Evolutionary conservation across 441 rosid genomes (phyloP).

Genomic region (Pelargonium cotyledonis): DNA sequence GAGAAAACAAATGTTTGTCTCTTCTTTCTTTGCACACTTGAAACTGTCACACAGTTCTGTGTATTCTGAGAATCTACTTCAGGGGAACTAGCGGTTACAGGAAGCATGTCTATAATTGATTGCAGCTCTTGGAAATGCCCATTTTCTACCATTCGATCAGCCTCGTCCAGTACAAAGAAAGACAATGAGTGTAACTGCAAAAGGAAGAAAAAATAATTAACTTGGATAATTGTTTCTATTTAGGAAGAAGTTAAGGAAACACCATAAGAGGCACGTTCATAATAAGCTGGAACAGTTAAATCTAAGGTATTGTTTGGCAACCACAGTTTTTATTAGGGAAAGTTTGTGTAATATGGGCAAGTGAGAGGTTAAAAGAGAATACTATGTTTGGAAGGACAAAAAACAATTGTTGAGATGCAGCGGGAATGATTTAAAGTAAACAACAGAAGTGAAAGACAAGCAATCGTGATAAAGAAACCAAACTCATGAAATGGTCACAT

Average conservation of each 20-base stretch:
- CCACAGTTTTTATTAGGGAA: too few relatives aligned
- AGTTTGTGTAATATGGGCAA: too few relatives aligned
- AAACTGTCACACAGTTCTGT: slow-evolving; percentile 46
- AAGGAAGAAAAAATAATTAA: slow-evolving; percentile 8
- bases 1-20: slow-evolving; percentile 95
- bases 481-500: background rate
- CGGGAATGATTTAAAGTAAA: background rate
- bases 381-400: too few relatives aligned
- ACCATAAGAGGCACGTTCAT: background rate
- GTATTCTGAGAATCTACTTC: slow-evolving; percentile 42
- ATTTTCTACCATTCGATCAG: slow-evolving; percentile 93
- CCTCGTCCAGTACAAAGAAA: slow-evolving; percentile 97
- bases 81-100: slow-evolving; percentile 37
- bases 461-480: background rate
- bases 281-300: too few relatives aligned
- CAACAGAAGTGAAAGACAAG: background rate
- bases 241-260: background rate
- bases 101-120: slow-evolving; percentile 92
- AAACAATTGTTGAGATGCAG: too few relatives aligned
- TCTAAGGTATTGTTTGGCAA: too few relatives aligned
- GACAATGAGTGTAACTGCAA: slow-evolving; percentile 86
- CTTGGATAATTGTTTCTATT: background rate
- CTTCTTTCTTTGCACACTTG: slow-evolving; percentile 69
- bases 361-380: too few relatives aligned
- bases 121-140: slow-evolving; percentile 96